phyloP scores from a whole-genome alignment of 495 filamentous ascomycete species.

The Ascodesmis nigricans region DNA sequence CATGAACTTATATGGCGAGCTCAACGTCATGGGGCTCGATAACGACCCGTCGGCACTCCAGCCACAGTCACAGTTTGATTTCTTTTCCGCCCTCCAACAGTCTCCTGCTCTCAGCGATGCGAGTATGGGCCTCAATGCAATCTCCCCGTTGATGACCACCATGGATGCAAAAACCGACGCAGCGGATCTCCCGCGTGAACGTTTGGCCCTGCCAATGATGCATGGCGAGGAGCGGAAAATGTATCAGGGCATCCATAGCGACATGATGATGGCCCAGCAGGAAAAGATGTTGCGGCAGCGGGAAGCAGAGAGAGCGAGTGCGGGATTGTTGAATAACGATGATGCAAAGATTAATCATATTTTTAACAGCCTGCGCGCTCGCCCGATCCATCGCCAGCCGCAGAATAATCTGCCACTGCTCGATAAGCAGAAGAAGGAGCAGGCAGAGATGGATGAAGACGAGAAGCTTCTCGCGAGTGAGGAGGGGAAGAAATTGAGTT shows the following conservation, averaged over 20 bases:
- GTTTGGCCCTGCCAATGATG: slow-evolving; percentile 41
- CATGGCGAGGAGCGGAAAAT: slow-evolving; percentile 39
- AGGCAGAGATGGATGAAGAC: slow-evolving; percentile 97
- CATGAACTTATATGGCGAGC: slow-evolving; percentile 29
- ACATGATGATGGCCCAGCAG: slow-evolving; percentile 42
- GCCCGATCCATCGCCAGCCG: slow-evolving; percentile 2
- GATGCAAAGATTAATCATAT: too few species aligned
- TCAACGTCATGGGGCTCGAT: slow-evolving; percentile 37
- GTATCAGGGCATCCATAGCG: slow-evolving; percentile 57
- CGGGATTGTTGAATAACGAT: slow-evolving; percentile 18
- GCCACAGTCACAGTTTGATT: slow-evolving; percentile 34
- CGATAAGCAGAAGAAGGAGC: slow-evolving; percentile 49
- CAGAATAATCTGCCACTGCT: slow-evolving; percentile 36
- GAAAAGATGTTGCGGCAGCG: slow-evolving; percentile 48
- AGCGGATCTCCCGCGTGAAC: slow-evolving; percentile 7
- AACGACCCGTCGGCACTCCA: slow-evolving; percentile 28
- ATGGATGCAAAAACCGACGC: slow-evolving; percentile 27
- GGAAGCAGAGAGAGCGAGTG: slow-evolving; percentile 27
- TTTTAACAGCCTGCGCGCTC: not conserved
- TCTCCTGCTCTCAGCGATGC: slow-evolving; percentile 12
- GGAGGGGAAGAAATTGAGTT: slow-evolving; percentile 89
- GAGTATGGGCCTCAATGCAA: slow-evolving; percentile 6
- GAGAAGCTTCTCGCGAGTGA: slow-evolving; percentile 81
- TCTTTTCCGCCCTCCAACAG: slow-evolving; percentile 25
- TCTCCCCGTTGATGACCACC: slow-evolving; percentile 15